A percentile compares a stretch with the other conserved stretches of the same genome.
Evolutionary conservation across 257 asterid genomes (phyloP).

Genomic region (Penstemon newberryi): DNA sequence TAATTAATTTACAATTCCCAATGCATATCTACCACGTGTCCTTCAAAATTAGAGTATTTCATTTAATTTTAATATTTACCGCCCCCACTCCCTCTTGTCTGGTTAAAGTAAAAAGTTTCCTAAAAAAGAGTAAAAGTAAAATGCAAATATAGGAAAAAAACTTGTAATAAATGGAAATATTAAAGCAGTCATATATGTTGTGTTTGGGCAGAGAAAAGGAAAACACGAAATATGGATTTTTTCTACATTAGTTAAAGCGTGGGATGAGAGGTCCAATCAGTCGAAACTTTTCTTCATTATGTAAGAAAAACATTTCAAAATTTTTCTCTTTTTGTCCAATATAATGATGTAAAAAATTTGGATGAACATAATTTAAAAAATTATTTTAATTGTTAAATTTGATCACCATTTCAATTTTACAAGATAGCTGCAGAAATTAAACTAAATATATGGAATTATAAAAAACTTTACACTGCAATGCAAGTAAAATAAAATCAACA

Average conservation of each 20-base stretch:
- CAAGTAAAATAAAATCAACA: too few relatives aligned
- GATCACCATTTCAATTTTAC: background rate
- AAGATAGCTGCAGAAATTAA: background rate
- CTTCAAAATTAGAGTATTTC: slow-evolving; percentile 15
- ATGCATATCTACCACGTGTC: slow-evolving; percentile 51
- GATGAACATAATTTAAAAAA: background rate
- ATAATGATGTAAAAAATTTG: background rate
- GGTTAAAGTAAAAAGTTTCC: slow-evolving; percentile 39
- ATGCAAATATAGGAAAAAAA: slow-evolving; percentile 14
- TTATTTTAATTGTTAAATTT: background rate
- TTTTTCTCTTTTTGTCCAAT: background rate
- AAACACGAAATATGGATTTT: background rate
- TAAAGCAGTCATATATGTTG: slow-evolving; percentile 16
- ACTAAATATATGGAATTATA: background rate
- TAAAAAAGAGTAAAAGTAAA: slow-evolving; percentile 7
- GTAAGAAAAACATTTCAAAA: background rate
- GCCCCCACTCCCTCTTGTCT: slow-evolving; percentile 39
- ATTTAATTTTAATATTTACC: slow-evolving; percentile 24
- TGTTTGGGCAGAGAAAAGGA: background rate
- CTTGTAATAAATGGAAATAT: slow-evolving; percentile 8
- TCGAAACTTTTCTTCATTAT: background rate
- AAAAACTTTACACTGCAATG: too few relatives aligned
- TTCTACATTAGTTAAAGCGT: too few relatives aligned
- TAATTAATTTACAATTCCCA: slow-evolving; percentile 31
- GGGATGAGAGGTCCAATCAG: background rate